Evolutionary conservation across 139 green algal genomes (phyloP), one percentile per base, ranked within the genome.

Genomic region (Klebsormidium nitens): DNA sequence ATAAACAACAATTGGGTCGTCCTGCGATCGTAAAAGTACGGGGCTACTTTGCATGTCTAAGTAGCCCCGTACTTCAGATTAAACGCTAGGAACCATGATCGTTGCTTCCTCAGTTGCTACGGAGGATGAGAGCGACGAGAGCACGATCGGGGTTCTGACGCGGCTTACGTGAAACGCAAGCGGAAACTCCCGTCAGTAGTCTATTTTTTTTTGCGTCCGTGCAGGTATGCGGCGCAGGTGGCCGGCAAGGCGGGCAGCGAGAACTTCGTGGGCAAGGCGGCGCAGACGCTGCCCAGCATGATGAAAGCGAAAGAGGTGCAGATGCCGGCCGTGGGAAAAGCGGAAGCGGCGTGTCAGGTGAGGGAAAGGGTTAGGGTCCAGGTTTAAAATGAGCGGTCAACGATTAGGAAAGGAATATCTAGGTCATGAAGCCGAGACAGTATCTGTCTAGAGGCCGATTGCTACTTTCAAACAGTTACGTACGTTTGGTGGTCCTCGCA

Each of bases 251-350:
- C 31, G 5, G 37, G 34, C n/a, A 59, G 36, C 36, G 60, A 78
- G 60, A 76, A 52, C 26, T 72, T 64, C 29, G 52, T 52, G 35
- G 60, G 57, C 19, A 35, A 11, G n/a, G 32, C 19, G 17, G 31
- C 23, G 17, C 71, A 73, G 64, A 75, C 71, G 29, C 36, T 78
- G 26, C 29, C 5, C 14, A 39, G 11, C 14, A 35, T 64, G 32
- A 28, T 42, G 17, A 71, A 78, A 55, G 34, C 48, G 34, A 78
- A 78, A 35, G 71, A 78, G 71, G 34, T 55, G 40, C 61, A 78
- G 62, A 64, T 69, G 19, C 8, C 8, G 32, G 14, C 55, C 31
- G 14, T 29, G 4, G 14, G 38, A 28, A 59, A 23, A n/a, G 46
- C 50, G 5, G 17, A 32, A 5, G 23, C 40, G 23, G 26, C 56